These are phyloP conservation scores for Cyberlindnera suaveolens DNA, from an alignment of 805 yeast genomes.

Conservation along the genomic window DNA sequence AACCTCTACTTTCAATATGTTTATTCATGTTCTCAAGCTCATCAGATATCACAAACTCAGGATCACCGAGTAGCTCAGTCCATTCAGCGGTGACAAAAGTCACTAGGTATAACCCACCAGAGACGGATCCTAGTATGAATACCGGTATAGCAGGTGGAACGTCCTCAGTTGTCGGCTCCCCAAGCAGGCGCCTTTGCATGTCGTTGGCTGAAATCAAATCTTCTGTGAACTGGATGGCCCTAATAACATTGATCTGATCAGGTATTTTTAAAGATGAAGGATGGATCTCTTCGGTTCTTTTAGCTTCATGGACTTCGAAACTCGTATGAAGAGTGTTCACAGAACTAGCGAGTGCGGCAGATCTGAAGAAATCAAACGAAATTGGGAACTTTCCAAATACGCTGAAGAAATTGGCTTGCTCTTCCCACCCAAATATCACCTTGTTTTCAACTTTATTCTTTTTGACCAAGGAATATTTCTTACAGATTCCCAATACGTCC, in stretches of 20 bases:
- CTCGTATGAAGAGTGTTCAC: too few species aligned
- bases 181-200: too few species aligned
- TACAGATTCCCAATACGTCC: conserved; percentile 14
- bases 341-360: too few species aligned
- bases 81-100: conserved; percentile 9
- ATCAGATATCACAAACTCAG: background rate
- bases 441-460: conserved; percentile 6
- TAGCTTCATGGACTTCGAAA: too few species aligned
- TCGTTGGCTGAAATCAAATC: background rate
- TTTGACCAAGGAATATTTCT: conserved; percentile 9
- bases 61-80: too few species aligned
- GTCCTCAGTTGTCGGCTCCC: too few species aligned
- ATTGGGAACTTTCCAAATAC: background rate
- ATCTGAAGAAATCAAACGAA: background rate
- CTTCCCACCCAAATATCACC: background rate
- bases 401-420: background rate
- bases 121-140: conserved; percentile 19
- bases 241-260: conserved; percentile 22
- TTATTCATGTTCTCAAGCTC: too few species aligned
- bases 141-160: conserved; percentile 13
- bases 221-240: background rate
- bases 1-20: too few species aligned
- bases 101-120: conserved; percentile 22
- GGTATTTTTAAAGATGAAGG: background rate
- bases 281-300: background rate